These are phyloP conservation scores for Calonectria crousiana DNA, from an alignment of 2,329 filamentous ascomycete species.

Conservation along the genomic window DNA sequence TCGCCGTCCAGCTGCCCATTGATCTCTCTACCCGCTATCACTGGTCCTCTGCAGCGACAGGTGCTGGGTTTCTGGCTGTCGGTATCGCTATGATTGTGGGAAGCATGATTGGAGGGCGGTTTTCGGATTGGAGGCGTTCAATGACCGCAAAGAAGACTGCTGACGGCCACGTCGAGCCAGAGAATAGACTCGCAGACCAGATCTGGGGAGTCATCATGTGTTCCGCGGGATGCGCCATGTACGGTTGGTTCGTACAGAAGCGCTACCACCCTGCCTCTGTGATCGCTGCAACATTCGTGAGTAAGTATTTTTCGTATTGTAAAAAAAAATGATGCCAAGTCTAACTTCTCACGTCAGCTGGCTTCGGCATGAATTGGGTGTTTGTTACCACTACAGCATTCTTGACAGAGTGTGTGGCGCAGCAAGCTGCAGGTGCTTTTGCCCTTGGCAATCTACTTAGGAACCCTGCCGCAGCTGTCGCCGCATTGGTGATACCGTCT, in stretches of 20 bases:
- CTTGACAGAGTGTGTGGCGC: background rate
- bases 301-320: background rate
- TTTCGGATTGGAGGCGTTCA: background rate
- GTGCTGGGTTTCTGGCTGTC: background rate
- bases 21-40: background rate
- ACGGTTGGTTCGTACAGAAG: constrained; percentile 53
- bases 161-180: constrained; percentile 46
- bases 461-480: background rate
- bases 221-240: constrained; percentile 53
- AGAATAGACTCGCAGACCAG: constrained; percentile 54
- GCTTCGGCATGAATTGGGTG: constrained; percentile 3
- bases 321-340: background rate
- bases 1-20: background rate
- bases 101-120: background rate
- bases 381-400: background rate
- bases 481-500: background rate
- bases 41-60: background rate
- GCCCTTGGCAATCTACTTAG: background rate
- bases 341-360: constrained; percentile 4
- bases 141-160: background rate
- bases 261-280: background rate
- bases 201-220: constrained; percentile 54
- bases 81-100: background rate
- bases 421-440: constrained; percentile 4
- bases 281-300: background rate